Conservation (phyloP, 768 basidiomycete genomes). For the Lentinula sp. region DNA sequence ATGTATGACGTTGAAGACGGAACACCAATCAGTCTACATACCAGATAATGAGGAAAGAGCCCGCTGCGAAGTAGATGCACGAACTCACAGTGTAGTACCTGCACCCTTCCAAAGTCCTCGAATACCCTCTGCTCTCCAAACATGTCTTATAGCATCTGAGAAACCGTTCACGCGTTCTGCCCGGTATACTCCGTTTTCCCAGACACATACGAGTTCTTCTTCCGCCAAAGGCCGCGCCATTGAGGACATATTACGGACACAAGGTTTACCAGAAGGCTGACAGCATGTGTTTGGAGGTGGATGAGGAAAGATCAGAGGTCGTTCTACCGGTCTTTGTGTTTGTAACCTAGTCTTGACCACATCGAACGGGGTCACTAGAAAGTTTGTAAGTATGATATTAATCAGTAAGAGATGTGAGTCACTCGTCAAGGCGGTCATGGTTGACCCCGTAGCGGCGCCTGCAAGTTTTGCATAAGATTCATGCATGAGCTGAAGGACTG, state of each 20-base stretch:
- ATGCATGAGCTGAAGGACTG: conserved; percentile 27
- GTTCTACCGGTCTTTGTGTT: conserved; percentile 66
- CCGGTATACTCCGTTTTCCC: conserved; percentile 66
- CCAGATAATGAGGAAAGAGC: neutral
- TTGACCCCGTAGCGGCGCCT: conserved; percentile 75
- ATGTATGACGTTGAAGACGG: conserved; percentile 93
- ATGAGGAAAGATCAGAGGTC: conserved; percentile 40
- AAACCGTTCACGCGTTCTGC: conserved; percentile 80
- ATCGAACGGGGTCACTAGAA: conserved; percentile 96
- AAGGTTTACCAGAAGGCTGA: conserved; percentile 53
- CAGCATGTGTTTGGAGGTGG: conserved; percentile 59
- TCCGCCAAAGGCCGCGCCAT: conserved; percentile 47
- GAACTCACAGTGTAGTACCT: conserved; percentile 79
- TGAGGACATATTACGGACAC: conserved; percentile 77
- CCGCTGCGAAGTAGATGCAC: neutral
- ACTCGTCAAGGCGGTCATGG: conserved; percentile 82
- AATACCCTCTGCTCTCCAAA: conserved; percentile 75
- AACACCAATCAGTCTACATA: conserved; percentile 73
- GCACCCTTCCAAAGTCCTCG: conserved; percentile 93
- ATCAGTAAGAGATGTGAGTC: conserved; percentile 15
- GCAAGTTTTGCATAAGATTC: conserved; percentile 79
- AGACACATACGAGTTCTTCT: conserved; percentile 72
- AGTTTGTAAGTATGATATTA: conserved; percentile 6
- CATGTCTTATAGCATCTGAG: conserved; percentile 75
- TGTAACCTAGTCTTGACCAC: conserved; percentile 96